Evolutionary conservation across 78 protist species (phyloP).

Genomic region (Creolimax fragrantissima): DNA sequence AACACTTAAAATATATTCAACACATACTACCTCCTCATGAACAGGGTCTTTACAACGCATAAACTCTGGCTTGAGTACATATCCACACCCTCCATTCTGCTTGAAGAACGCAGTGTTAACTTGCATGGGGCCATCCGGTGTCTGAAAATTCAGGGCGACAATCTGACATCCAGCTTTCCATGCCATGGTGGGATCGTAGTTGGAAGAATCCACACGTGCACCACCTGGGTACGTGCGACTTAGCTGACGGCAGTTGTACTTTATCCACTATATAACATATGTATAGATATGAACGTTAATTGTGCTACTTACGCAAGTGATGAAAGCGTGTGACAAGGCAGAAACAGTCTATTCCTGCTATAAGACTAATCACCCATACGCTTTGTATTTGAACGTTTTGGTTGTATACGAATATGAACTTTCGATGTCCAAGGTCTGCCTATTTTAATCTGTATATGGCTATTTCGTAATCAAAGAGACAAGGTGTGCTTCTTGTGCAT

Average conservation of each 20-base stretch:
- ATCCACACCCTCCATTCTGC: conserved; percentile 38
- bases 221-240: conserved; percentile 74
- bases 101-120: conserved; percentile 32
- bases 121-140: conserved; percentile 33
- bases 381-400: no score
- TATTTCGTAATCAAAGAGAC: no score
- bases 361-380: no score
- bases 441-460: no score
- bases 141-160: conserved; percentile 72
- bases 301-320: no score
- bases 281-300: no score
- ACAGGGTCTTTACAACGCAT: not conserved
- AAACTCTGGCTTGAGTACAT: conserved; percentile 31
- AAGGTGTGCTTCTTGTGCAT: no score
- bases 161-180: conserved; percentile 39
- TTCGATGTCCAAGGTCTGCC: no score
- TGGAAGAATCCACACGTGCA: conserved; percentile 57
- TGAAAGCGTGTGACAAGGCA: no score
- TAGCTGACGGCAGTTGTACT: conserved; percentile 32
- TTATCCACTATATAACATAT: not conserved
- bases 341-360: no score
- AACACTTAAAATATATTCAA: no score
- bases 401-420: no score
- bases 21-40: not conserved
- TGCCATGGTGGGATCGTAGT: conserved; percentile 57